A percentile compares a stretch with the other conserved stretches of the same genome.
These are phyloP conservation scores for Ceratobasidium sp. DNA, from an alignment of 1,284 basidiomycete genomes.

Conservation along the genomic window DNA sequence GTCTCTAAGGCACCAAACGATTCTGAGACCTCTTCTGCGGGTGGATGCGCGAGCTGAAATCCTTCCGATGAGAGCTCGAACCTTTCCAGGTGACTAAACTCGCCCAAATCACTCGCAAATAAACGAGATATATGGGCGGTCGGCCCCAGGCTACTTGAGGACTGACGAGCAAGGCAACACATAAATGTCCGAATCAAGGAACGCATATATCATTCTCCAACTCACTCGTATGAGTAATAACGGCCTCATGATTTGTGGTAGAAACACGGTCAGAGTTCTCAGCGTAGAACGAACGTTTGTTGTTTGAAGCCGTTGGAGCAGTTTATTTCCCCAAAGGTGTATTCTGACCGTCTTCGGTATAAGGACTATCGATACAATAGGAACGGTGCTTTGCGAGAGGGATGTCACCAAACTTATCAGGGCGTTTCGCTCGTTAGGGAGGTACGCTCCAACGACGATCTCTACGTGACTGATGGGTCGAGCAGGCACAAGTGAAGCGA, in stretches of 20 bases:
- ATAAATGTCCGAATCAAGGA: neutral
- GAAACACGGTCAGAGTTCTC: neutral
- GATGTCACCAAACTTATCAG: slow-evolving; percentile 22
- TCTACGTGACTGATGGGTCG: slow-evolving; percentile 31
- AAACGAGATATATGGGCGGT: slow-evolving; percentile 26
- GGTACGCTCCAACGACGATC: slow-evolving; percentile 24
- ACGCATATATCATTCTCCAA: neutral
- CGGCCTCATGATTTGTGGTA: slow-evolving; percentile 32
- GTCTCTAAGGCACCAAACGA: slow-evolving; percentile 15
- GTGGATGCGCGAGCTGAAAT: slow-evolving; percentile 16
- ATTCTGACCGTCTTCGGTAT: slow-evolving; percentile 24
- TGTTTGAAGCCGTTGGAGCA: slow-evolving; percentile 26
- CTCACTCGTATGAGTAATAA: slow-evolving; percentile 28
- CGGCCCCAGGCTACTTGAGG: slow-evolving; percentile 16
- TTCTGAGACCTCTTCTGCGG: slow-evolving; percentile 12
- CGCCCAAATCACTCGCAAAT: slow-evolving; percentile 22
- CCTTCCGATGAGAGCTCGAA: slow-evolving; percentile 35
- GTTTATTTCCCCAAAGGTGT: slow-evolving; percentile 39
- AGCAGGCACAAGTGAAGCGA: slow-evolving; percentile 11
- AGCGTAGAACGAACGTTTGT: slow-evolving; percentile 20
- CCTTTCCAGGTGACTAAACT: slow-evolving; percentile 5
- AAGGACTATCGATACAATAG: slow-evolving; percentile 26
- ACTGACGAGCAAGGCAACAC: slow-evolving; percentile 1
- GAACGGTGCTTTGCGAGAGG: slow-evolving; percentile 17
- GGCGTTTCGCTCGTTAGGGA: slow-evolving; percentile 24